phyloP scores from a whole-genome alignment of 2,329 filamentous ascomycete genomes.

The Pezicula carpinea region DNA sequence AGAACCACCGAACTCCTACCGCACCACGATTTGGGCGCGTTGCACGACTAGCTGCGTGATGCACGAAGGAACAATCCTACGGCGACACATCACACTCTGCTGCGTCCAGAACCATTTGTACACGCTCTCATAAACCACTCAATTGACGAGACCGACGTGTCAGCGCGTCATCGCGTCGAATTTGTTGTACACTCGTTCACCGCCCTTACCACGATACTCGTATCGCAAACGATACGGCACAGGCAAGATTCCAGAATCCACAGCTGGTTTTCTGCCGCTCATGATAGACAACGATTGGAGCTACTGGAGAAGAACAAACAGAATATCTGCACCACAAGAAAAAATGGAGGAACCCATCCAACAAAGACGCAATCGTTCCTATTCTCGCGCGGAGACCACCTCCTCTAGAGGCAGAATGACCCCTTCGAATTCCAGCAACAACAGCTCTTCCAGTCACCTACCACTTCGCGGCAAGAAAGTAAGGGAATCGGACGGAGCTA shows the following conservation, averaged over 20 bases:
- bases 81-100: too few relatives aligned
- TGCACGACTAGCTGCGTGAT: too few relatives aligned
- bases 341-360: constrained; percentile 17
- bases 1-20: too few relatives aligned
- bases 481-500: constrained; percentile 13
- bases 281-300: too few relatives aligned
- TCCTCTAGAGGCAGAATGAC: constrained; percentile 23
- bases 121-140: too few relatives aligned
- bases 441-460: constrained; percentile 13
- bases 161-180: too few relatives aligned
- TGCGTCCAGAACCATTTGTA: too few relatives aligned
- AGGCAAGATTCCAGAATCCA: constrained; percentile 5
- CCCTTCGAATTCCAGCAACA: constrained; percentile 12
- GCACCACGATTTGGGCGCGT: too few relatives aligned
- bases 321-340: not conserved
- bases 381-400: constrained; percentile 16
- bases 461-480: constrained; percentile 5
- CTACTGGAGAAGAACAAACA: not conserved
- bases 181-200: too few relatives aligned
- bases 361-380: constrained; percentile 7
- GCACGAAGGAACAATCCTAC: too few relatives aligned
- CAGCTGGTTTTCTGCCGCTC: not conserved
- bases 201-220: too few relatives aligned
- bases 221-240: not conserved
- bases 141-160: too few relatives aligned